phyloP scores from a whole-genome alignment of 495 filamentous ascomycete species.

The Hypoxylon perforatum region DNA sequence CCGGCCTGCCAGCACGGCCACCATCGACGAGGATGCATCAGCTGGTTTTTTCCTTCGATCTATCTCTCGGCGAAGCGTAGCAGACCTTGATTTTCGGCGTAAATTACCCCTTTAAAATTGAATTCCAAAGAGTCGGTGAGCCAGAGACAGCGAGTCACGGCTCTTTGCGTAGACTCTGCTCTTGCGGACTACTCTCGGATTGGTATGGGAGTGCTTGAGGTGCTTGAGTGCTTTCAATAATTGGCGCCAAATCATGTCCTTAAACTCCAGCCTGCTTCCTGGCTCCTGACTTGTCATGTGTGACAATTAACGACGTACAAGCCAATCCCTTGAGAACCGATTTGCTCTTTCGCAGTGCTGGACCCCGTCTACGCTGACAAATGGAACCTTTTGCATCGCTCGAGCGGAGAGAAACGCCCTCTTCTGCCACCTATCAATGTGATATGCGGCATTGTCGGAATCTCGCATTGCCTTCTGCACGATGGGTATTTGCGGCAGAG shows the following conservation, averaged over 20 bases:
- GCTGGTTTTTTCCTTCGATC: conserved; percentile 20
- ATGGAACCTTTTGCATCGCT: conserved; percentile 23
- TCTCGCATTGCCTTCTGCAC: conserved; percentile 26
- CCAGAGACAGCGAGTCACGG: neutral
- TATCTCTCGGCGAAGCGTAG: conserved; percentile 12
- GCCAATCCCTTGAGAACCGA: conserved; percentile 27
- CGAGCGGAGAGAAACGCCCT: conserved; percentile 17
- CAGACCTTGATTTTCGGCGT: conserved; percentile 28
- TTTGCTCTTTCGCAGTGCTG: conserved; percentile 35
- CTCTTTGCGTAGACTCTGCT: conserved; percentile 11
- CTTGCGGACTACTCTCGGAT: conserved; percentile 8
- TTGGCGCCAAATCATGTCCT: conserved; percentile 31
- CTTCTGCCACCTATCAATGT: conserved; percentile 13
- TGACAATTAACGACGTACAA: conserved; percentile 27
- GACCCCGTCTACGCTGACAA: conserved; percentile 28
- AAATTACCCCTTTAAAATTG: conserved; percentile 24
- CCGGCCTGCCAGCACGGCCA: conserved; percentile 25
- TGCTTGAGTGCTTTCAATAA: conserved; percentile 16
- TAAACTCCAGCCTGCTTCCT: too few relatives aligned
- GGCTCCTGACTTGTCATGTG: conserved; percentile 32
- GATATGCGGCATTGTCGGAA: conserved; percentile 24
- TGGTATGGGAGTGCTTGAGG: neutral
- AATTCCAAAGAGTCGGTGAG: conserved; percentile 30
- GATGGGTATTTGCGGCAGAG: conserved; percentile 23
- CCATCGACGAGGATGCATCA: conserved; percentile 8